Evolutionary conservation across 139 green algal genomes (phyloP).

Genomic region (Edaphochlamys debaryana): DNA sequence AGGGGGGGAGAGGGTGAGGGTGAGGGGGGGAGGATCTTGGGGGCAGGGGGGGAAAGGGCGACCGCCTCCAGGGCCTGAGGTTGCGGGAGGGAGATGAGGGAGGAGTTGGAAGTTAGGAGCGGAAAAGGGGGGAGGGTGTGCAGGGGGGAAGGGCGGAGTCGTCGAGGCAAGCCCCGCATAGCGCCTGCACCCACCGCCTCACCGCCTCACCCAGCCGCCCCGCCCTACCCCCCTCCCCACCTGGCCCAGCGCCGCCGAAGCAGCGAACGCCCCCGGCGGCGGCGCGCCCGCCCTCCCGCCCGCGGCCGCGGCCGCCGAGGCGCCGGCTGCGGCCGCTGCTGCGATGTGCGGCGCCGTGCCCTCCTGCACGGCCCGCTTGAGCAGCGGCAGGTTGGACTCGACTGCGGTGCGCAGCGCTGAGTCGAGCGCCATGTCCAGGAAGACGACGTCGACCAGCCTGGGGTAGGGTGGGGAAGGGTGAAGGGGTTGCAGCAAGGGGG

Average conservation of each 20-base stretch:
- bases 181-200: too few relatives aligned
- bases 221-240: background rate
- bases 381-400: constrained; percentile 42
- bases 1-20: background rate
- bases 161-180: too few relatives aligned
- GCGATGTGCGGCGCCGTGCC: constrained; percentile 12
- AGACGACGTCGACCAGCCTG: constrained; percentile 71
- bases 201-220: too few relatives aligned
- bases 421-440: constrained; percentile 80
- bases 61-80: too few relatives aligned
- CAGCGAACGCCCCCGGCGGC: background rate
- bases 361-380: background rate
- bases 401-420: constrained; percentile 47
- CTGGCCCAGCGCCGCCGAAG: constrained; percentile 1
- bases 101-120: background rate
- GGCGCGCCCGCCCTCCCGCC: background rate
- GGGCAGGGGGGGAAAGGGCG: background rate
- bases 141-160: too few relatives aligned
- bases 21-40: background rate
- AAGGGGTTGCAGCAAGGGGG: background rate
- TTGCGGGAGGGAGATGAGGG: too few relatives aligned
- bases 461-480: background rate
- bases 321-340: background rate
- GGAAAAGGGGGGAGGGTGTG: background rate
- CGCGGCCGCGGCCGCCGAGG: background rate